Evolutionary conservation across 768 basidiomycete genomes (phyloP).

Genomic region (Candolleomyces eurysporus): DNA sequence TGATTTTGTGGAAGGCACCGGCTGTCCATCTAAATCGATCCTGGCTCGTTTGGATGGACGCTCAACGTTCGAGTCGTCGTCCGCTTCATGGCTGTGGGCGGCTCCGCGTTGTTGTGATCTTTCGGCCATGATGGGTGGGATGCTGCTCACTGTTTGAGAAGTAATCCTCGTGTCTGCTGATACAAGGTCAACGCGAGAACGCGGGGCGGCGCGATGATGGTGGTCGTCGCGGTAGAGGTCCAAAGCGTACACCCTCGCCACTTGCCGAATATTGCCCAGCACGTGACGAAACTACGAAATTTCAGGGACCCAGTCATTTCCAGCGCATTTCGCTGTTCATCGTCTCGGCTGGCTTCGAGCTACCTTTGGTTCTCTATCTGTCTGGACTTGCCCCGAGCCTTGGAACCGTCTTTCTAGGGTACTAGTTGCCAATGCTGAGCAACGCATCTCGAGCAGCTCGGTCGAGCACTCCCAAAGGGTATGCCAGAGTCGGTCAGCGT

Average conservation of each 20-base stretch:
- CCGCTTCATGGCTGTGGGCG: conserved; percentile 9
- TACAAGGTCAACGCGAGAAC: not conserved
- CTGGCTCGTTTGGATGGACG: conserved; percentile 38
- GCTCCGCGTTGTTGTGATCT: conserved; percentile 6
- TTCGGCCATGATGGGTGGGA: conserved; percentile 10
- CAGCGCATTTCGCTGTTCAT: not conserved
- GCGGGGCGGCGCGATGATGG: not conserved
- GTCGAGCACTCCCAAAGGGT: conserved; percentile 4
- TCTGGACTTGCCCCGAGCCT: not conserved
- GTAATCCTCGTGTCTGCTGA: too few species aligned
- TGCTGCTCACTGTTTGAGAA: conserved; percentile 2
- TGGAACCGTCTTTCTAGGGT: not conserved
- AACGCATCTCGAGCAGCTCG: conserved; percentile 9
- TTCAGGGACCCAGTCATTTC: not conserved
- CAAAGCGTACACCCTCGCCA: too few species aligned
- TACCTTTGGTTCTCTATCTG: not conserved
- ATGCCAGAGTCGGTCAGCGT: conserved; percentile 3
- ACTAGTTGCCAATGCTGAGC: conserved; percentile 3
- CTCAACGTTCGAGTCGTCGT: conserved; percentile 15
- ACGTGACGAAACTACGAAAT: not conserved
- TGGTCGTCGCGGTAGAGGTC: not conserved
- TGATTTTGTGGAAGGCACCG: conserved; percentile 11
- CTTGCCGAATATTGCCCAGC: not conserved
- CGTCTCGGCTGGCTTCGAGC: not conserved
- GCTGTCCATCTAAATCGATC: conserved; percentile 14